Evolutionary conservation across 2,329 filamentous ascomycete species (phyloP).

Genomic region (Xylariaceae sp.): DNA sequence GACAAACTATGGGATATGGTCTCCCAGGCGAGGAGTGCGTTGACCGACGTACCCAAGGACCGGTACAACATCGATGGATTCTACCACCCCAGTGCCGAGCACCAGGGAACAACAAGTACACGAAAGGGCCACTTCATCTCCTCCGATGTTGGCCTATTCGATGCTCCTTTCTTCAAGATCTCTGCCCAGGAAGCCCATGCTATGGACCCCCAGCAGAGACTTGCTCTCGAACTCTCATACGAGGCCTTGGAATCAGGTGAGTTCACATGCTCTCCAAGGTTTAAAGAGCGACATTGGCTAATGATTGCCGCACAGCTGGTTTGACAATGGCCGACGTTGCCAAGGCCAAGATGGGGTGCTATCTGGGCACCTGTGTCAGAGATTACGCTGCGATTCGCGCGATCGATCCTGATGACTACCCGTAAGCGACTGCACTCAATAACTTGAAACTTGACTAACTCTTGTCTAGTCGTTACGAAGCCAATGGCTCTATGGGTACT

Average conservation of each 20-base stretch:
- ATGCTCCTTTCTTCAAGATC: slow-evolving; percentile 42
- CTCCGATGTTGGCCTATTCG: slow-evolving; percentile 38
- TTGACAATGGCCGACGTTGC: slow-evolving; percentile 38
- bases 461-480: slow-evolving; percentile 34
- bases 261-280: not conserved
- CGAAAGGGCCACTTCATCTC: slow-evolving; percentile 40
- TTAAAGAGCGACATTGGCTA: slow-evolving; percentile 6
- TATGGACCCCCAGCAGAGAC: slow-evolving; percentile 45
- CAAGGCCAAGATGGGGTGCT: slow-evolving; percentile 40
- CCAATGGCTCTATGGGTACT: slow-evolving; percentile 40
- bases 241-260: slow-evolving; percentile 42
- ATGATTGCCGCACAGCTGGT: slow-evolving; percentile 33
- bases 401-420: slow-evolving; percentile 45
- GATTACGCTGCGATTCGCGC: slow-evolving; percentile 39
- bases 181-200: slow-evolving; percentile 41
- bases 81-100: slow-evolving; percentile 38
- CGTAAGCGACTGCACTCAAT: slow-evolving; percentile 27
- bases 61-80: slow-evolving; percentile 41
- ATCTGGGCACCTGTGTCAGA: slow-evolving; percentile 41
- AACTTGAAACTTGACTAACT: slow-evolving; percentile 5
- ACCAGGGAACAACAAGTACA: slow-evolving; percentile 37
- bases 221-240: slow-evolving; percentile 42
- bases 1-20: slow-evolving; percentile 40
- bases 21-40: slow-evolving; percentile 36
- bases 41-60: slow-evolving; percentile 38